phyloP scores from a whole-genome alignment of 2,329 filamentous ascomycete species.

The Claviceps citrina region DNA sequence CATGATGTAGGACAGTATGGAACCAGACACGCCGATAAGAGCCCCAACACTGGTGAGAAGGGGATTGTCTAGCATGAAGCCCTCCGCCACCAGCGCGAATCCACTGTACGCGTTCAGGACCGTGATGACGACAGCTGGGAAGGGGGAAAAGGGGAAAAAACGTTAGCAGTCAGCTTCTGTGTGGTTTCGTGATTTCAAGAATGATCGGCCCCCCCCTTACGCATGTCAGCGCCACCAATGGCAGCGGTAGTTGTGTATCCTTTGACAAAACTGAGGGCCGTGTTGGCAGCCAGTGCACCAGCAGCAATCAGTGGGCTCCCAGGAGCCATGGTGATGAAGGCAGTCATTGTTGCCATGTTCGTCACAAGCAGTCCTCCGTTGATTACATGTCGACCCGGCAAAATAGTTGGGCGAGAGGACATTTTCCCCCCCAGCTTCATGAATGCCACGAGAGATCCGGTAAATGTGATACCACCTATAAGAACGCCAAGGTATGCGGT shows the following conservation, averaged over 20 bases:
- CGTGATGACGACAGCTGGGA: constrained; percentile 61
- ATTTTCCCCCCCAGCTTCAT: constrained; percentile 72
- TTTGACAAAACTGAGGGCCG: constrained; percentile 65
- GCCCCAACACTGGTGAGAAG: constrained; percentile 74
- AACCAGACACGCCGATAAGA: constrained; percentile 76
- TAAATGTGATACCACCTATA: constrained; percentile 80
- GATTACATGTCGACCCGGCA: constrained; percentile 61
- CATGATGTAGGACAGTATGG: constrained; percentile 74
- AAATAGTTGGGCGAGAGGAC: constrained; percentile 57
- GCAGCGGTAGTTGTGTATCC: constrained; percentile 78
- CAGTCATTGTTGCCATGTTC: constrained; percentile 71
- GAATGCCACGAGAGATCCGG: constrained; percentile 78
- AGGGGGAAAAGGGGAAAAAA: background rate
- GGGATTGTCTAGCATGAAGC: constrained; percentile 80
- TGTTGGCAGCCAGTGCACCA: constrained; percentile 60
- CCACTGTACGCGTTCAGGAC: constrained; percentile 84
- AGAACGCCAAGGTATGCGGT: constrained; percentile 76
- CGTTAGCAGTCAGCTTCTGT: background rate
- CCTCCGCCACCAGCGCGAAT: constrained; percentile 78
- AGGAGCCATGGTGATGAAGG: constrained; percentile 68
- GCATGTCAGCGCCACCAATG: constrained; percentile 90
- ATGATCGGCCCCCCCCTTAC: constrained; percentile 18
- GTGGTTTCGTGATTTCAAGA: background rate
- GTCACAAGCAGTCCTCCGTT: constrained; percentile 60
- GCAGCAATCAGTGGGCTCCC: constrained; percentile 67